A percentile compares a stretch with the other conserved stretches of the same genome.
Evolutionary conservation across 2,329 filamentous ascomycete genomes (phyloP).

Genomic region (Penicillium brasilianum): DNA sequence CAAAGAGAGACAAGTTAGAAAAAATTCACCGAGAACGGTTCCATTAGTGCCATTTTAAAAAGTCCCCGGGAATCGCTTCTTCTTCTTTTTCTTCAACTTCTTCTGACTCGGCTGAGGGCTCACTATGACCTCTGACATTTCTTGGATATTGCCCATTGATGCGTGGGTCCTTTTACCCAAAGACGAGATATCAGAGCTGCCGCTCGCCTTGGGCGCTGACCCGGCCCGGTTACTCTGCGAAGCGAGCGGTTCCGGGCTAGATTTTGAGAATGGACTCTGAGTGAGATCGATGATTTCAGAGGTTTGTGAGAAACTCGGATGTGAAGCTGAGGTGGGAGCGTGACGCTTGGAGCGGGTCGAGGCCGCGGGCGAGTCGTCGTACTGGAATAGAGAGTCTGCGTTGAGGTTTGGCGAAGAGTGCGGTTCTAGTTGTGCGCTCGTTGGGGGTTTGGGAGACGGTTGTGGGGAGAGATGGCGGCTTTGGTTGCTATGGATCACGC

Average conservation of each 20-base stretch:
- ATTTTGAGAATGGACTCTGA: constrained; percentile 4
- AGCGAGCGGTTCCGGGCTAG: neutral
- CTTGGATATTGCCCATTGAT: constrained; percentile 26
- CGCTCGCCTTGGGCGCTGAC: neutral
- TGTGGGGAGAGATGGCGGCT: constrained; percentile 18
- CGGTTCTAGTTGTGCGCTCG: constrained; percentile 18
- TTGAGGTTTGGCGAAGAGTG: constrained; percentile 9
- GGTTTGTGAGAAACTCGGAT: constrained; percentile 17
- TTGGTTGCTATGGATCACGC: constrained; percentile 22
- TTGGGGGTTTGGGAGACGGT: constrained; percentile 17
- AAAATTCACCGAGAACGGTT: neutral
- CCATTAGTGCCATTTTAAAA: neutral
- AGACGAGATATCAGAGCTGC: constrained; percentile 19
- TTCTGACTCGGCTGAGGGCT: constrained; percentile 24
- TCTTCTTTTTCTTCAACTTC: constrained; percentile 22
- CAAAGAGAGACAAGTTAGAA: neutral
- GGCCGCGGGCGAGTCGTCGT: constrained; percentile 11
- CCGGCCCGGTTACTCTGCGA: constrained; percentile 4
- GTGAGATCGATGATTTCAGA: constrained; percentile 30
- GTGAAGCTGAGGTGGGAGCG: constrained; percentile 8
- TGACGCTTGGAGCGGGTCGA: constrained; percentile 21
- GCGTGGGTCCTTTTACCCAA: constrained; percentile 25
- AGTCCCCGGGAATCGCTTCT: constrained; percentile 19
- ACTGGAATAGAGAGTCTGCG: constrained; percentile 2
- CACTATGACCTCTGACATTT: constrained; percentile 27